Evolutionary conservation across 108 stramenopile species (phyloP), one percentile per base, ranked within the genome.

Genomic region (Stephanodiscus triporus): DNA sequence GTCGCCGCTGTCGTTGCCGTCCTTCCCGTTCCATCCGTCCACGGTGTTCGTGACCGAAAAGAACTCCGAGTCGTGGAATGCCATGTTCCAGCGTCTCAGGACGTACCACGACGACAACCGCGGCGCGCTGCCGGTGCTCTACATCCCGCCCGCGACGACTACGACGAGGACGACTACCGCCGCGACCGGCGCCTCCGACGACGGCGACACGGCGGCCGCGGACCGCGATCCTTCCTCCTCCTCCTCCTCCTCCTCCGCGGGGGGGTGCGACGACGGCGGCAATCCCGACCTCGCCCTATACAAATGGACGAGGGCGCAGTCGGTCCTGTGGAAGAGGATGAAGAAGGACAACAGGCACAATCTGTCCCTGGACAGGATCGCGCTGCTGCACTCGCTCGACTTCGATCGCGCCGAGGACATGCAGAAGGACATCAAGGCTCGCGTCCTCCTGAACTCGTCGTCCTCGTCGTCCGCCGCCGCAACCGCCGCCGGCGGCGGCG

Each of bases 21-120:
- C 65, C 32, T 66, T 66, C 34, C 49, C 65, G 34, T 66, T 66
- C 47, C 29, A 32, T 23, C 65, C 65, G 47, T 66, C 65, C 27
- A 26, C 23, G 23, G 65, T 49, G 8, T n/a, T 6, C 48, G 14
- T 6, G 9, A 23, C 17, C 20, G 49, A 49, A 7, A 49, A 51
- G 30, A 48, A 66, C 17, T 2, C 13, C 42, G 65, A 27, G 11
- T 27, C 65, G 42, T 66, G 65, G 65, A 66, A 66, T 36, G 45
- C 45, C n/a, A 66, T 40, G 45, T 66, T 22, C 23, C 14, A 6
- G 9, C 65, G 48, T 7, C 29, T 66, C 2, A 11, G 9, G 2
- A 0, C 22, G 22, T 66, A 47, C 23, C 17, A 27, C 20, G 34
- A 19, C 38, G 27, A 26, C 4, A 45, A 66, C 47, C 22, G 5